phyloP scores from a whole-genome alignment of 345 rosid genomes.

The Trapa bicornis region DNA sequence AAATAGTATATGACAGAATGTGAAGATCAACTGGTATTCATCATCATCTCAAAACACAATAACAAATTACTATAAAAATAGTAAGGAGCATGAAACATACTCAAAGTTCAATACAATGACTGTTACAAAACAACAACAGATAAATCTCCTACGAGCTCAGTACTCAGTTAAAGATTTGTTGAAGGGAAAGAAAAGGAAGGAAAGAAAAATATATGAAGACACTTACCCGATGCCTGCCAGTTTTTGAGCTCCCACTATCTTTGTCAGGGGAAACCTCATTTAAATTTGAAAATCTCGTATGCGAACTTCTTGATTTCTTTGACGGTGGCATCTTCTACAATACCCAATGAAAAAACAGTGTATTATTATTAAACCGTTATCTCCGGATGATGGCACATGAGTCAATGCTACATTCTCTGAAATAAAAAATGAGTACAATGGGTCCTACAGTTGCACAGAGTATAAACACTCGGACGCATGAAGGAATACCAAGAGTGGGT shows the following conservation, averaged over 20 bases:
- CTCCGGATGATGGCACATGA: neutral
- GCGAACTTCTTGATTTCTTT: conserved; percentile 65
- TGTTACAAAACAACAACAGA: neutral
- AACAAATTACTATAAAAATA: neutral
- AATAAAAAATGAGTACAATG: neutral
- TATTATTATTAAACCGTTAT: neutral
- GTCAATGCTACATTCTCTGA: neutral
- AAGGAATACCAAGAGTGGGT: neutral
- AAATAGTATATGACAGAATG: neutral
- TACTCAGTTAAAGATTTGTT: neutral
- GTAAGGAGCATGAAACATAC: neutral
- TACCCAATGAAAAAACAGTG: neutral
- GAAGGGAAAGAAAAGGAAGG: neutral
- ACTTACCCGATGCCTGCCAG: conserved; percentile 54
- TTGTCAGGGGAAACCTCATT: conserved; percentile 58
- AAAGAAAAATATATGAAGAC: neutral
- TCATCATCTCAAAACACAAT: neutral
- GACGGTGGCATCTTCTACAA: conserved; percentile 51
- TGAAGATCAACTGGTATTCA: neutral
- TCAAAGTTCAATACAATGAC: neutral
- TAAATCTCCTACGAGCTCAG: neutral
- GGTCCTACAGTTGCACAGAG: neutral
- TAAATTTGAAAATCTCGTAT: conserved; percentile 43
- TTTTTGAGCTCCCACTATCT: conserved; percentile 41
- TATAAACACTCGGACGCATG: neutral